Base-by-base conservation (phyloP, 1,139 yeast species). In the Keqinozyma sinolaborantium region DNA sequence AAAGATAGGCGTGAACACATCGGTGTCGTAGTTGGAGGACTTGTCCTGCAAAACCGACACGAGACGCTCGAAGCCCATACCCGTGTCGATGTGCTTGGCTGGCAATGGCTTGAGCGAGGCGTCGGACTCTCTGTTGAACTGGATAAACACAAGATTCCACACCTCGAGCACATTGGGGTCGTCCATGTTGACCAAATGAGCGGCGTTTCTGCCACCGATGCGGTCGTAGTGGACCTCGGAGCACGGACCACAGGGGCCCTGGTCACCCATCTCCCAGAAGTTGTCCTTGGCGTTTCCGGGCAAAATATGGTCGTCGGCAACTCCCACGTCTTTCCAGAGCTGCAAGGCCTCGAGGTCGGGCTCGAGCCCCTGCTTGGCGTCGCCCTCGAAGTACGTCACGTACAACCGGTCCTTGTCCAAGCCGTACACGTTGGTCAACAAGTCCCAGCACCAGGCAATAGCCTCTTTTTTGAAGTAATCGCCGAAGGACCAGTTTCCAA, bases 251-350 rank as follows among this genome's bases (percentile, higher is more conserved):
- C 99, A 92, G 28, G 99, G 99, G 45, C 99, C 99, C 67, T 90
- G 97, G 56, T 94, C 99, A 48, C 99, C 99, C 99, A 92, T 92
- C 70, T 94, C 99, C 99, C 99, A 92, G 61, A 92, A 92, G 67
- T 92, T 92, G 58, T 92, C 99, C 56, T 80, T 70, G 34, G 81
- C 85, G 44, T 80, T 70, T 36, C 98, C 99, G 15, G 97, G 95
- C 45, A 92, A 69, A 47, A 92, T 90, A 56, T 88, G 97, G 56
- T 83, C 92, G 45, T 86, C 95, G 20, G 80, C 75, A 36, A 92
- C 95, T 45, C 99, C 99, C 26, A 83, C 83, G 24, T 73, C 76
- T 42, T 71, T 64, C 99, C 99, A 92, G 42, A 79, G 67, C 47
- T 83, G 68, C 57, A 84, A 85, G 35, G 98, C 97, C 64, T 92